Conservation (phyloP, 2,329 filamentous ascomycete species). For the Colletotrichum limetticola region DNA sequence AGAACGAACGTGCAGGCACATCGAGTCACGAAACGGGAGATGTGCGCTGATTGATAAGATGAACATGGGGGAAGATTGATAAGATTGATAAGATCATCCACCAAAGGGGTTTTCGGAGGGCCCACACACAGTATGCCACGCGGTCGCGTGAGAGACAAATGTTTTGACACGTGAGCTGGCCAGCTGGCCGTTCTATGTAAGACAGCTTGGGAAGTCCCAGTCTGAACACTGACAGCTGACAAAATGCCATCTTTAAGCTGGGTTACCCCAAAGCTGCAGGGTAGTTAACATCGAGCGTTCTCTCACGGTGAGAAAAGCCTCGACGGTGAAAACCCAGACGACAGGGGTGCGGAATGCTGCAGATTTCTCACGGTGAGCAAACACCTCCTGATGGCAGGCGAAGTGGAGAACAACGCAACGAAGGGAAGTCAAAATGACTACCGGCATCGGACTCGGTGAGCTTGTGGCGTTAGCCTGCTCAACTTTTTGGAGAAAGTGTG, state of each 20-base stretch:
- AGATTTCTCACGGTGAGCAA: not conserved
- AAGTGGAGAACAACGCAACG: not conserved
- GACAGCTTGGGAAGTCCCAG: not conserved
- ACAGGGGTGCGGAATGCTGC: not conserved
- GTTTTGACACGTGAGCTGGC: not conserved
- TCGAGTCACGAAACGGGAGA: not conserved
- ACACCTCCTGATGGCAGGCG: not conserved
- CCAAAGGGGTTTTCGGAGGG: not conserved
- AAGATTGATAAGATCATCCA: not conserved
- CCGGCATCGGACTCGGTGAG: not conserved
- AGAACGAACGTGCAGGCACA: not conserved
- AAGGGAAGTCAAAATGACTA: not conserved
- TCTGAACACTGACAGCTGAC: not conserved
- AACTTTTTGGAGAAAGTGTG: not conserved
- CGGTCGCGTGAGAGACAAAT: not conserved
- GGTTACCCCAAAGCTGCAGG: not conserved
- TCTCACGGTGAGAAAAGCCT: not conserved
- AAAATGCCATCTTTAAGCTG: not conserved
- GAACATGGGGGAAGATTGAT: not conserved
- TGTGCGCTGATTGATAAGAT: conserved; percentile 25
- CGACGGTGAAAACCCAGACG: not conserved
- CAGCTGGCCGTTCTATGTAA: not conserved
- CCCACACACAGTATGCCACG: not conserved
- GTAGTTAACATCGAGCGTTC: not conserved
- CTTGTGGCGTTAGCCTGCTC: not conserved